Evolutionary conservation across 2,329 filamentous ascomycete genomes (phyloP), one percentile per base, ranked within the genome.

Genomic region (Aspergillus ustus): DNA sequence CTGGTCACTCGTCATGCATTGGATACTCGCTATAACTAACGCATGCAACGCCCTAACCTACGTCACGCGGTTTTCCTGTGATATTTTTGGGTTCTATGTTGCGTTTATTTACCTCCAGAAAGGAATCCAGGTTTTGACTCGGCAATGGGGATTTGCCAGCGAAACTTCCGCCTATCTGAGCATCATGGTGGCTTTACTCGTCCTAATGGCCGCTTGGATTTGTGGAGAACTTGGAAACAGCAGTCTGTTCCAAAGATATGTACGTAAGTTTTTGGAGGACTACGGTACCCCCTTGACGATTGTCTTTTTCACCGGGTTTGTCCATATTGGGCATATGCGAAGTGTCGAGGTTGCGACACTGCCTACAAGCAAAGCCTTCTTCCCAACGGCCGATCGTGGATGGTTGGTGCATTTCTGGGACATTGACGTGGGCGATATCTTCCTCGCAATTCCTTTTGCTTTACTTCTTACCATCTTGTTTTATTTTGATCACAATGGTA

Each of bases 11-110:
- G 81, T 93, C 25, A 89, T 96, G 78, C 92, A 96, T 78, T 93
- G 90, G 90, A 81, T 92, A 46, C 84, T 96, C 20, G 92, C 92
- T 52, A 82, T 92, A 59, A 91, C 91, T 11, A 97, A 97, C 74
- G 88, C 91, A 1, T 96, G 93, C 81, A 95, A 96, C 77, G 90
- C 85, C 70, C 82, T 97, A n/a, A 89, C 88, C 71, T 96, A 93
- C 76, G 92, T 97, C 22, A 97, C 93, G 1, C 86, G 92, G 15
- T 97, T 97, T 74, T 92, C 92, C 25, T 96, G 93, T 78, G 93
- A 97, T 75, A 95, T 94, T 70, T 96, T 97, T 68, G 93, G 92
- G 54, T 96, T 96, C 79, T 96, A 96, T 73, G 92, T 96, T 52
- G 92, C 92, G 60, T 93, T 91, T 73, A 94, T 96, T 76, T 96